Evolutionary conservation across 208 protist genomes (phyloP), one percentile per base, ranked within the genome.

Genomic region (Zelonia costaricensis): DNA sequence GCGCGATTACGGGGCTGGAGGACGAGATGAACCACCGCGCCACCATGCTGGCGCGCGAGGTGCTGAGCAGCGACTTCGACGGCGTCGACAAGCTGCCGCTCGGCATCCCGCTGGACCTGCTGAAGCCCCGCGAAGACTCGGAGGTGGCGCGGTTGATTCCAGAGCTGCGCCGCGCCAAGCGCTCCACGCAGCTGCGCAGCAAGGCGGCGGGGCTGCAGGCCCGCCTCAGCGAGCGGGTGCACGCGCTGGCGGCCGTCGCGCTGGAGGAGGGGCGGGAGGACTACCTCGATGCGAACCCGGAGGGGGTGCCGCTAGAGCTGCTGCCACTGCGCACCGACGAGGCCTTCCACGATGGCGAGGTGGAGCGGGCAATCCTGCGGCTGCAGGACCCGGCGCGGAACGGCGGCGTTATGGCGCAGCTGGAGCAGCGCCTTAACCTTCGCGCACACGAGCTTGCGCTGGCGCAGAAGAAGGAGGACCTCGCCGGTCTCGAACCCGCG

Each of bases 81-180:
- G 69, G 61, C 30, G 27, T 93, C n/a, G 81, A 93, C 27, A 44
- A 57, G 40, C 67, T 80, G 38, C 86, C 86, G 6, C 62, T 79
- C 25, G 82, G 66, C 52, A 86, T 93, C 40, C 80, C 80, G 43
- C 61, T 93, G n/a, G 74, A 74, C 6, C 63, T 88, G 45, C 68
- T 92, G 43, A 25, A 72, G 30, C 82, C 81, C 25, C 76, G 82
- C 18, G 62, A 82, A 10, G 80, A 92, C 48, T 18, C 63, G 2
- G 60, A 75, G n/a, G 71, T 82, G 7, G 35, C 66, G 7, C 56
- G 68, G 25, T 44, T 88, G n/a, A 81, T 93, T 20, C 58, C 55
- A 0, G 59, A 78, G 40, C 55, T 84, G 36, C 82, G 86, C 15
- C 74, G 76, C 43, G 44, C 59, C 12, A 68, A 71, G 36, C 68